Conservation (phyloP, 108 stramenopile genomes). For the Nannochloropsis oceanica region DNA sequence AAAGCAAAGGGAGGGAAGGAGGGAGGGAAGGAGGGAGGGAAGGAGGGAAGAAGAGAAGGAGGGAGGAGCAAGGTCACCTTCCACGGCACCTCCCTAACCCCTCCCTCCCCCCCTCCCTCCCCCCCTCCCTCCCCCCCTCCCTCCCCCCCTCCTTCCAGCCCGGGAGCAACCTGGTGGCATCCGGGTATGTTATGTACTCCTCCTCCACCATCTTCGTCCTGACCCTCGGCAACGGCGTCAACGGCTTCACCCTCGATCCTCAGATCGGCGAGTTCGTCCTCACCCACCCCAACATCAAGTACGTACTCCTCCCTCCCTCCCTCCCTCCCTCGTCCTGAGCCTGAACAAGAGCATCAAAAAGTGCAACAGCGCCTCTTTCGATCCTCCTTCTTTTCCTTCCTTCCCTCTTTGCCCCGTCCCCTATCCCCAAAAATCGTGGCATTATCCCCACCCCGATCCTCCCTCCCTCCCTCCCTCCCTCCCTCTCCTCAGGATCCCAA, state of each 20-base stretch:
- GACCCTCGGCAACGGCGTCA: slow-evolving; percentile 45
- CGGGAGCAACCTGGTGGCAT: slow-evolving; percentile 49
- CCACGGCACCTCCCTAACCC: no score
- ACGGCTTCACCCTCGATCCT: slow-evolving; percentile 39
- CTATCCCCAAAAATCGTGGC: neutral
- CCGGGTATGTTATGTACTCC: slow-evolving; percentile 65
- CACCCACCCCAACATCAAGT: slow-evolving; percentile 52
- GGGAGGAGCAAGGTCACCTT: no score
- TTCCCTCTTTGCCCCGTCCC: neutral
- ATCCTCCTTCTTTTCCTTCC: neutral
- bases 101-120: no score
- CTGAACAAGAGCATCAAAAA: no score
- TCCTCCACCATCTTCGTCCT: slow-evolving; percentile 73
- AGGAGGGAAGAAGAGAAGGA: no score
- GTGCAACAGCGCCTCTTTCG: neutral
- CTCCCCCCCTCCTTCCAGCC: no score
- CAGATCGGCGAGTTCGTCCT: slow-evolving; percentile 40
- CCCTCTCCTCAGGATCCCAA: slow-evolving; percentile 43
- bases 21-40: no score
- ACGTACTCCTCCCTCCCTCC: neutral
- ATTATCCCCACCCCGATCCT: neutral
- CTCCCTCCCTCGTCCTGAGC: neutral
- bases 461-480: neutral
- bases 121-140: no score
- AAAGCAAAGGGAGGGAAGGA: no score